Evolutionary conservation across 148 eudicot species (phyloP).

Genomic region (Nepenthes gracilis): DNA sequence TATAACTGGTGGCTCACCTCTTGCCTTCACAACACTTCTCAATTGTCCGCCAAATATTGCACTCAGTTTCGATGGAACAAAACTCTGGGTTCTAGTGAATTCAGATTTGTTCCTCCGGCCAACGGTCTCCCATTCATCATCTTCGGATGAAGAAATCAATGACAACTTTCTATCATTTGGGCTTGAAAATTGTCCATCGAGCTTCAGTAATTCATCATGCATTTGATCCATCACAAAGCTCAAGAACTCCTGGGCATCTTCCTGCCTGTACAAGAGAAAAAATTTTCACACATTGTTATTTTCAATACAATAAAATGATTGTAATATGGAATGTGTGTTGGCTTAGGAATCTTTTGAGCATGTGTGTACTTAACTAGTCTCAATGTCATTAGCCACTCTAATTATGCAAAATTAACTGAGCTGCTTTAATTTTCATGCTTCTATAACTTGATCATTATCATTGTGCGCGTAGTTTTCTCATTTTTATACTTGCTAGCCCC

Average conservation of each 20-base stretch:
- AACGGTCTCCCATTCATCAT: constrained; percentile 92
- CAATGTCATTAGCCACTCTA: too few relatives aligned
- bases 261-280: constrained; percentile 50
- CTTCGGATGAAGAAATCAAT: constrained; percentile 60
- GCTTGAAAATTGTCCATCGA: constrained; percentile 47
- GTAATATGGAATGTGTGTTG: too few relatives aligned
- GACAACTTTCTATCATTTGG: constrained; percentile 35
- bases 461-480: too few relatives aligned
- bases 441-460: too few relatives aligned
- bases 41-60: constrained; percentile 69
- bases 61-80: constrained; percentile 60
- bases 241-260: constrained; percentile 96
- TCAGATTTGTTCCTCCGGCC: constrained; percentile 81
- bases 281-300: too few relatives aligned
- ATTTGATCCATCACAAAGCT: constrained; percentile 87
- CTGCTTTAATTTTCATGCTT: too few relatives aligned
- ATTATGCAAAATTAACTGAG: too few relatives aligned
- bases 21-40: constrained; percentile 72
- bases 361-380: too few relatives aligned
- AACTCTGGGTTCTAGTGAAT: constrained; percentile 70
- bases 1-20: constrained; percentile 21
- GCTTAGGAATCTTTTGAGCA: too few relatives aligned
- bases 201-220: constrained; percentile 94
- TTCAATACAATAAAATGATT: too few relatives aligned
- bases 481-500: too few relatives aligned